Evolutionary conservation across 345 rosid genomes (phyloP), one percentile per base, ranked within the genome.

Genomic region (Euphorbia peplus): DNA sequence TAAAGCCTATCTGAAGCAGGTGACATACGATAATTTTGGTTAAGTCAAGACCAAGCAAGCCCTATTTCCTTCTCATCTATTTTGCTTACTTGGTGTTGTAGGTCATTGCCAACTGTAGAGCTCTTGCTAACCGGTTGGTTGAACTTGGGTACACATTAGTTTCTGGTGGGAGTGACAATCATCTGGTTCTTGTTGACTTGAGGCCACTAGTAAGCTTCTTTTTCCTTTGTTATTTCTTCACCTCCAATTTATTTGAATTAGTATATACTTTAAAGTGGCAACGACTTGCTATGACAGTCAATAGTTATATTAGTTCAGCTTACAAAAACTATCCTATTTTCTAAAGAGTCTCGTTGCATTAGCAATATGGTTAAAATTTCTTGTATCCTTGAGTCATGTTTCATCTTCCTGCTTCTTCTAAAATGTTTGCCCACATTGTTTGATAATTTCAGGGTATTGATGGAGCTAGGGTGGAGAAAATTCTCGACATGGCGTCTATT

Each of bases 141-240:
- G 97, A 88, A 78, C 79, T 88, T 35, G 98, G 96, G 22, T 91
- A 87, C 76, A 79, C 79, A 65, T 72, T 93, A 56, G 98, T 93
- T 66, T 93, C 98, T 58, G 97, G 97, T 47, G 98, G 97, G 64
- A 93, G 85, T 5, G 96, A 93, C 57, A 93, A 91, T 60, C 97
- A 93, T 75, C 88, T 93, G 47, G 96, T 91, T 75, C 92, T 93
- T 26, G 91, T 91, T 22, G 98, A 93, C 81, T 79, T 91, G 66
- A 85, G 96, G 78, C 91, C 97, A 53, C 16, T 87, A 78, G 97
- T 93, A 75, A 83, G 88, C 76, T 53, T 47, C 44, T 29, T 32
- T 44, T 1, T 15, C 18, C 37, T 32, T 68, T 19, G 8, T 15
- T 29, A 32, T 29, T 60, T 14, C 63, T 30, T 13, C 15, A 14